These are phyloP conservation scores for Salvia rosmarinus DNA, from an alignment of 257 asterid species.

Conservation along the genomic window DNA sequence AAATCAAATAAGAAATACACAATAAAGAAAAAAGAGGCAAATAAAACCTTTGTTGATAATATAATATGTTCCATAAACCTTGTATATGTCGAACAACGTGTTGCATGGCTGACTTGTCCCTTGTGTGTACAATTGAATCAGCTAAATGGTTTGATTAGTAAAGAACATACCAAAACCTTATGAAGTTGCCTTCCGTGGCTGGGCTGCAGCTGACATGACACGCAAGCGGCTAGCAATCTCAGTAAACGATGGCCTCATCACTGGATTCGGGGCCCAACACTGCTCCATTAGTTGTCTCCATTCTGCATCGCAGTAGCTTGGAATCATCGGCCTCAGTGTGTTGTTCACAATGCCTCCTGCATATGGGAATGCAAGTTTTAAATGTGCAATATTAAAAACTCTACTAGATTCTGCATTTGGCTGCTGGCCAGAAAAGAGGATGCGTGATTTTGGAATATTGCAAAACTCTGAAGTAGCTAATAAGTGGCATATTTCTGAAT, in stretches of 20 bases:
- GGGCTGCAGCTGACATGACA: constrained; percentile 63
- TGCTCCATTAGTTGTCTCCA: constrained; percentile 89
- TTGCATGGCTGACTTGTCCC: constrained; percentile 10
- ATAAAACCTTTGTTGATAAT: not conserved
- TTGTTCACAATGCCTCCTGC: constrained; percentile 94
- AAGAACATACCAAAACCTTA: constrained; percentile 25
- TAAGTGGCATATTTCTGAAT: not conserved
- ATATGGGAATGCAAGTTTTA: not conserved
- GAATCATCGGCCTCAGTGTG: constrained; percentile 88
- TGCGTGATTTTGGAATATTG: not conserved
- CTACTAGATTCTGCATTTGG: not conserved
- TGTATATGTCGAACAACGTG: constrained; percentile 1
- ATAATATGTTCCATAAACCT: not conserved
- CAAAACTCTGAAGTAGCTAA: not conserved
- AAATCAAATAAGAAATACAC: constrained; percentile 3
- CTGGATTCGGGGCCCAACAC: constrained; percentile 95
- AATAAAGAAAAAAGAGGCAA: no score
- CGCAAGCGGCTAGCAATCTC: constrained; percentile 83
- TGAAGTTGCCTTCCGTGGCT: constrained; percentile 47
- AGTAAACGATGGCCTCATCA: constrained; percentile 74
- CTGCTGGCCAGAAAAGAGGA: not conserved
- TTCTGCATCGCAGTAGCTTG: constrained; percentile 82
- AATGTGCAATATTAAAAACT: not conserved
- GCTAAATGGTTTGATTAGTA: constrained; percentile 32
- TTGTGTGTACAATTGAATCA: constrained; percentile 40